Base-by-base conservation (phyloP, 305 asterid species). In the Euphrasia arctica region DNA sequence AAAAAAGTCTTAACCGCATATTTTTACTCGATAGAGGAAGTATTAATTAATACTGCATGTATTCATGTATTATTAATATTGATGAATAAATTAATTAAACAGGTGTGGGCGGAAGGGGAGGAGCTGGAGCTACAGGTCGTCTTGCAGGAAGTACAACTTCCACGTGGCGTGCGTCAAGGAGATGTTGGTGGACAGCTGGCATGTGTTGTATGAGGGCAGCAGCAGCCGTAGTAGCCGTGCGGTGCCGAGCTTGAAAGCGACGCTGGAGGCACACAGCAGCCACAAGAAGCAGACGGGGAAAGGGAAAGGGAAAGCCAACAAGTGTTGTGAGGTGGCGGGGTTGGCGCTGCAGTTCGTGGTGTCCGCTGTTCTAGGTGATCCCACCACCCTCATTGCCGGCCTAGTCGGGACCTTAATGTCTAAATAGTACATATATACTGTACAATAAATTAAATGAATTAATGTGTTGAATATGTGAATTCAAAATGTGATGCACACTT, bases 81-180 rank as follows among this genome's bases (percentile, higher is more conserved):
- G 22, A 18, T 18, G 22, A 18, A 18, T 18, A 18, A 18, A 18
- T 18, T 18, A 18, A 18, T 18, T 18, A 18, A 18, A 18, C 22
- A 81, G 95, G 60, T 93, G 99, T 5, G 96, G 95, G 57, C 72
- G 96, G 66, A 84, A 84, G 72, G 96, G 99, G 60, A 71, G 95
- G 82, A 88, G 96, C 66, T 90, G 97, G 99, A 84, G 90, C 68
- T 90, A 93, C 42, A 69, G 96, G 66, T 88, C 97, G 2, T 77
- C 82, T 0, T 93, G 97, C 83, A 86, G 86, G 76, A 93, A 90
- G 65, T 90, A 90, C 79, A 88, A 84, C 75, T 72, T 93, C 70
- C 96, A 93, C 79, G 99, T 93, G 71, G 97, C 95, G 5, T 90
- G 99, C 71, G 99, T 85, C 56, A 88, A 79, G 84, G 97, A 90